Evolutionary conservation across 768 basidiomycete genomes (phyloP).

Genomic region (Amanita pallidorosea): DNA sequence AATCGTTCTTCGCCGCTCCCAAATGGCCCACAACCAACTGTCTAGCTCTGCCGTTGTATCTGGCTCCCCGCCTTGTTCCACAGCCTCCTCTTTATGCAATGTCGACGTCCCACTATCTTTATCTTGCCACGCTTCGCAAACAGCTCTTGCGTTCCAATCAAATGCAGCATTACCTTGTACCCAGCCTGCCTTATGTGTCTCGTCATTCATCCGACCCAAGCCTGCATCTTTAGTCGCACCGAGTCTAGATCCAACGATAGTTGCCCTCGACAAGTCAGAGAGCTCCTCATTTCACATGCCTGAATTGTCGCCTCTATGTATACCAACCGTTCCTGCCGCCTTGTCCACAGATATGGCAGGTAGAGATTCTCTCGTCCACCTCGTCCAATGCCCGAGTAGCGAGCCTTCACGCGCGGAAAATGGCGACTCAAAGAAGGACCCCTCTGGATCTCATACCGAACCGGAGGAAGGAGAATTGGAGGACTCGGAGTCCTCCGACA

Average conservation of each 20-base stretch:
- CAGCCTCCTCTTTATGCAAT: neutral
- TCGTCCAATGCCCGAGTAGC: neutral
- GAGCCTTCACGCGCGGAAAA: neutral
- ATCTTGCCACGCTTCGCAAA: conserved; percentile 3
- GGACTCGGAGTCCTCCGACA: conserved; percentile 1
- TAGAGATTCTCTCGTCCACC: neutral
- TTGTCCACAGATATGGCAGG: neutral
- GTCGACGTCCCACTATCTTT: neutral
- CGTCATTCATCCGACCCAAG: neutral
- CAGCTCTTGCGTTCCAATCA: conserved; percentile 5
- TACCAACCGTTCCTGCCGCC: neutral
- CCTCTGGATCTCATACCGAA: neutral
- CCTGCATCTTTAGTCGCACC: neutral
- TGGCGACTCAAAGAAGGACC: neutral
- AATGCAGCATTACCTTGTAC: neutral
- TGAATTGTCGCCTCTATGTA: conserved; percentile 3
- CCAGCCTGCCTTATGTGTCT: neutral
- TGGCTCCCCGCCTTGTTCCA: neutral
- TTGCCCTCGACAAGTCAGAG: neutral
- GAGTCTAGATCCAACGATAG: neutral
- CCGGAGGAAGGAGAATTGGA: conserved; percentile 5
- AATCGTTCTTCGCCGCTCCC: neutral
- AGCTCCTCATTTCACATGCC: neutral
- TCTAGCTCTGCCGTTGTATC: neutral
- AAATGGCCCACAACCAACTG: conserved; percentile 3